A percentile compares a stretch with the other conserved stretches of the same genome.
Evolutionary conservation across 495 filamentous ascomycete genomes (phyloP).

Genomic region (Extremus antarcticus): DNA sequence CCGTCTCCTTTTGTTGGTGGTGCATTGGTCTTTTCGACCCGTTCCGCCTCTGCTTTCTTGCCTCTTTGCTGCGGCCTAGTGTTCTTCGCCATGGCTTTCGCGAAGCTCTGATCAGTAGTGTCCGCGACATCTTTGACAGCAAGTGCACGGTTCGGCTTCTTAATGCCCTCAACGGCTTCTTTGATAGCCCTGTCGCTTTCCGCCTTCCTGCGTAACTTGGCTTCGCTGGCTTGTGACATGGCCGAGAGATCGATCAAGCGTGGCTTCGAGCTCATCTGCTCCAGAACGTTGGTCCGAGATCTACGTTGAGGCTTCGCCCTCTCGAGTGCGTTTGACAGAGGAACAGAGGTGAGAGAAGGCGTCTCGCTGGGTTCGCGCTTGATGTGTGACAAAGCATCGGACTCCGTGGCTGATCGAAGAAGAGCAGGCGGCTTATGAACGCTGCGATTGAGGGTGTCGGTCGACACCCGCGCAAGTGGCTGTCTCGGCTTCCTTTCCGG

Average conservation of each 20-base stretch:
- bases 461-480: conserved; percentile 58
- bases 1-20: too few species aligned
- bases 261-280: conserved; percentile 45
- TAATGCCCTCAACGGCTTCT: conserved; percentile 69
- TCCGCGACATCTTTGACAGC: conserved; percentile 64
- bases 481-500: conserved; percentile 42
- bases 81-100: conserved; percentile 21
- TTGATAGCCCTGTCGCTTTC: conserved; percentile 69
- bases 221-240: conserved; percentile 45
- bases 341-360: conserved; percentile 29
- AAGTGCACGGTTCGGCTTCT: conserved; percentile 75
- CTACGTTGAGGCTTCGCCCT: conserved; percentile 19
- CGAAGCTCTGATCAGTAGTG: conserved; percentile 49
- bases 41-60: conserved; percentile 21
- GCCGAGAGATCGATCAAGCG: conserved; percentile 59
- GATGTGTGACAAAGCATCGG: conserved; percentile 38
- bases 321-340: conserved; percentile 33
- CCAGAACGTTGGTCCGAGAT: conserved; percentile 40
- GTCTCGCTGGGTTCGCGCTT: conserved; percentile 58
- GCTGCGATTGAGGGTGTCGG: conserved; percentile 43
- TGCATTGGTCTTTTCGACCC: conserved; percentile 21
- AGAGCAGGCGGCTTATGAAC: conserved; percentile 38
- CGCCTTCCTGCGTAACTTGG: conserved; percentile 63
- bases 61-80: not conserved
- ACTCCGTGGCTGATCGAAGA: conserved; percentile 59